A percentile compares a stretch with the other conserved stretches of the same genome.
These are phyloP conservation scores for Friedmanniomyces simplex DNA, from an alignment of 495 filamentous ascomycete genomes.

Conservation along the genomic window DNA sequence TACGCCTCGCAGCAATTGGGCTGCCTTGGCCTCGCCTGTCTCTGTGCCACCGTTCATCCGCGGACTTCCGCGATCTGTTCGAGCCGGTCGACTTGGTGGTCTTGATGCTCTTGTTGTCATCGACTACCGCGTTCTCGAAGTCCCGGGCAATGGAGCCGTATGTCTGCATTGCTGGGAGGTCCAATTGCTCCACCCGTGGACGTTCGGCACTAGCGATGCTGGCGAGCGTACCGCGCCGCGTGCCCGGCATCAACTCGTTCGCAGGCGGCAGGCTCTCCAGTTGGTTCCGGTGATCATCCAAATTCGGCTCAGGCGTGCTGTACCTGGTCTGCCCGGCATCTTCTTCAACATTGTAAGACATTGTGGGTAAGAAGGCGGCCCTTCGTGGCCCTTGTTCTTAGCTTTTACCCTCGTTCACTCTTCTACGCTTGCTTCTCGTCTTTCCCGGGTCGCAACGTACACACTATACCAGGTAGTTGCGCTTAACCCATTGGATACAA, in stretches of 20 bases:
- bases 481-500: conserved; percentile 17
- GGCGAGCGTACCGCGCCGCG: conserved; percentile 33
- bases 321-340: conserved; percentile 52
- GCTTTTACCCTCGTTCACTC: background rate
- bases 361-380: no score
- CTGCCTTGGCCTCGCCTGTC: conserved; percentile 26
- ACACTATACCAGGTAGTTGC: conserved; percentile 2
- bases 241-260: conserved; percentile 36
- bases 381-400: background rate
- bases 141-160: conserved; percentile 35
- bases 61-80: conserved; percentile 6
- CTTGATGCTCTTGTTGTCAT: conserved; percentile 47
- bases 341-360: conserved; percentile 35
- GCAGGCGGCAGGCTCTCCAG: conserved; percentile 53
- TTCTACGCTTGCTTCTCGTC: background rate
- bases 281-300: conserved; percentile 89
- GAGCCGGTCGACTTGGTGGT: conserved; percentile 13
- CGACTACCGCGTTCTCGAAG: conserved; percentile 74
- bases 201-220: conserved; percentile 26
- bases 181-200: conserved; percentile 3
- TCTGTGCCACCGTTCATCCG: conserved; percentile 16
- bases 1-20: conserved; percentile 24
- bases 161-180: conserved; percentile 4
- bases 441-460: background rate
- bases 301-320: conserved; percentile 73